Evolutionary conservation across 139 green algal genomes (phyloP).

Genomic region (Tetradesmus obliquus): DNA sequence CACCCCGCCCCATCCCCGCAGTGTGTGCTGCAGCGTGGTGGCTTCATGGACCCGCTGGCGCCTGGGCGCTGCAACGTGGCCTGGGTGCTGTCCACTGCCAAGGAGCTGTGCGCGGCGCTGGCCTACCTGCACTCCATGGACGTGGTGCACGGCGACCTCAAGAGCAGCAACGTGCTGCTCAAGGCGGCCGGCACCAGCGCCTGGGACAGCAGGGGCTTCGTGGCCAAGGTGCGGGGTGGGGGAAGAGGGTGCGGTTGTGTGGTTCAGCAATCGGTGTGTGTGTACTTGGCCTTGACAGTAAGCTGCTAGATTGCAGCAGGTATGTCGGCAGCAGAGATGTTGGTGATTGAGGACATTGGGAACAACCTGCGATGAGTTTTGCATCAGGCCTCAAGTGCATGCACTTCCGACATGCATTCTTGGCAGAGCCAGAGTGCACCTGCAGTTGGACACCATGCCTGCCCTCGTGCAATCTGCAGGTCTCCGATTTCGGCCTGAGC

Average conservation of each 20-base stretch:
- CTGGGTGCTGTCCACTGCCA: constrained; percentile 41
- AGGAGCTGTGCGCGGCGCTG: constrained; percentile 40
- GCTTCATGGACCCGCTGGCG: neutral
- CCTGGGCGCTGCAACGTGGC: neutral
- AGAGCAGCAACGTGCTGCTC: constrained; percentile 66
- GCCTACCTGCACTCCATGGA: constrained; percentile 53
- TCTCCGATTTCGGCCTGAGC: constrained; percentile 88
- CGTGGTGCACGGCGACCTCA: constrained; percentile 64
- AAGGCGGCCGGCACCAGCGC: constrained; percentile 15
- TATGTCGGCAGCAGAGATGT: neutral
- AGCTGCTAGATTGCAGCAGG: neutral
- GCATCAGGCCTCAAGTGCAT: too few species aligned
- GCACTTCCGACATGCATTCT: neutral
- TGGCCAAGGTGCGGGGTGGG: neutral
- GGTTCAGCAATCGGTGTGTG: neutral
- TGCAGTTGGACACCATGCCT: neutral
- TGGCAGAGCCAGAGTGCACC: neutral
- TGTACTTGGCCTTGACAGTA: neutral
- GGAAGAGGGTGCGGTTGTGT: too few species aligned
- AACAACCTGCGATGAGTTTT: too few species aligned
- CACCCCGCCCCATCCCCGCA: too few species aligned
- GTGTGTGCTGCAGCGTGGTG: constrained; percentile 12
- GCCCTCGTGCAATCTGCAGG: constrained; percentile 54
- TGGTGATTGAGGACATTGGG: too few species aligned
- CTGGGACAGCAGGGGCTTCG: constrained; percentile 34